Percentiles rank a stretch among this genome's conserved stretches.
phyloP scores from a whole-genome alignment of 805 yeast genomes.

The Kuraishia piskuri region DNA sequence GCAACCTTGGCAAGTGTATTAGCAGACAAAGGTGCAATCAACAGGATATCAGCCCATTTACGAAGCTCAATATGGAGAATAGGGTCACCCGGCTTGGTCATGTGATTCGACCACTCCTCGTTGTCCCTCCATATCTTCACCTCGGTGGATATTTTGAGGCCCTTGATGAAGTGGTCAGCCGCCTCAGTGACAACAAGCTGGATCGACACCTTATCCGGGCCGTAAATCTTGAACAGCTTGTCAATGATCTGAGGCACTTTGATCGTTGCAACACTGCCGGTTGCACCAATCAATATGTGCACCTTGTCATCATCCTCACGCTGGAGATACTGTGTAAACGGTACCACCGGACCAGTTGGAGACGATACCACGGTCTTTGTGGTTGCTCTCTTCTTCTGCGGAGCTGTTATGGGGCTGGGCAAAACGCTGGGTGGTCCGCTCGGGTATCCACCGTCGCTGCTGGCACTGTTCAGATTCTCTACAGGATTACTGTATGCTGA shows the following conservation, averaged over 20 bases:
- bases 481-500: conserved; percentile 1
- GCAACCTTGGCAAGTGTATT: conserved; percentile 87
- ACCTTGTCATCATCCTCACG: conserved; percentile 76
- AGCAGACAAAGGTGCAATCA: conserved; percentile 93
- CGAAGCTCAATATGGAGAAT: conserved; percentile 91
- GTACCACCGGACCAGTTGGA: conserved; percentile 58
- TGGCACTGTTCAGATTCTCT: conserved; percentile 1
- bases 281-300: conserved; percentile 85
- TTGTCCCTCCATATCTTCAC: conserved; percentile 87
- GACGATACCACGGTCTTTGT: conserved; percentile 46
- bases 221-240: conserved; percentile 73
- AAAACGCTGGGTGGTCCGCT: background rate
- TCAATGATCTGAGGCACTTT: conserved; percentile 87
- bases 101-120: conserved; percentile 72
- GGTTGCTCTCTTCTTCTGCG: conserved; percentile 24
- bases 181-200: conserved; percentile 80
- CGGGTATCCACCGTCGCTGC: background rate
- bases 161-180: conserved; percentile 71
- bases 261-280: conserved; percentile 95
- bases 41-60: conserved; percentile 91
- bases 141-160: conserved; percentile 47
- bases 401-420: background rate
- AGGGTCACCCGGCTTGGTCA: conserved; percentile 82
- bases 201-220: conserved; percentile 63
- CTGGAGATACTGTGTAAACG: conserved; percentile 64